phyloP scores from a whole-genome alignment of 257 asterid genomes.

The Orobanche coerulescens region DNA sequence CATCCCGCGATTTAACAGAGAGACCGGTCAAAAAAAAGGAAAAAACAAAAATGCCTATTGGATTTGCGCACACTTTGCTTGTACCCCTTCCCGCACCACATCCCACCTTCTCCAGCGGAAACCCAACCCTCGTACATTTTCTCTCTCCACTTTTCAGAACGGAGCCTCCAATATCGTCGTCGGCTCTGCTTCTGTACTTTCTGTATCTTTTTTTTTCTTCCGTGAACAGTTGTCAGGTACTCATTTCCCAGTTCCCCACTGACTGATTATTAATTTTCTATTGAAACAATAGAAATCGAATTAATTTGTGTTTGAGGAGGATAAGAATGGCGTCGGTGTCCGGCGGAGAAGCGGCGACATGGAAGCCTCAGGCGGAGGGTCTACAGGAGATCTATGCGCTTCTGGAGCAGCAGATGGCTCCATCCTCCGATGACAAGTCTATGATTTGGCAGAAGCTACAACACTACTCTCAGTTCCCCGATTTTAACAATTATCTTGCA shows the following conservation, averaged over 20 bases:
- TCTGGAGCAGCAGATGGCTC: constrained; percentile 87
- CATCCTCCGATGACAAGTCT: constrained; percentile 71
- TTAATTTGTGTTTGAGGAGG: not conserved
- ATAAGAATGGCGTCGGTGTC: constrained; percentile 40
- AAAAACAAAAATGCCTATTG: not conserved
- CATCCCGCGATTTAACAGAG: too few relatives aligned
- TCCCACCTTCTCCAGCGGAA: constrained; percentile 10
- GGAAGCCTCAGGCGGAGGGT: constrained; percentile 91
- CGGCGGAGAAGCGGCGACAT: constrained; percentile 38
- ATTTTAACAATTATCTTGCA: constrained; percentile 91
- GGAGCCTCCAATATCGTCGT: constrained; percentile 26
- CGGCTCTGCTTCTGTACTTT: constrained; percentile 26
- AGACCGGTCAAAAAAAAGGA: not conserved
- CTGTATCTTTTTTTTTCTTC: not conserved
- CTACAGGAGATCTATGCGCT: constrained; percentile 91
- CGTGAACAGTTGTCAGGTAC: not conserved
- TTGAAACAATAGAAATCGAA: not conserved
- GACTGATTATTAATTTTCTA: not conserved
- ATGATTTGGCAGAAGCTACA: constrained; percentile 80
- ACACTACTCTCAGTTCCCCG: constrained; percentile 88
- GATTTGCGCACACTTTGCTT: not conserved
- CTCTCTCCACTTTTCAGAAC: constrained; percentile 18
- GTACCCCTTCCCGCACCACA: constrained; percentile 16
- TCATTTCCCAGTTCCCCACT: not conserved
- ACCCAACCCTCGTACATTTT: not conserved